Evolutionary conservation across 352 stramenopile genomes (phyloP), one percentile per base, ranked within the genome.

Genomic region (Peronospora belbahrii): DNA sequence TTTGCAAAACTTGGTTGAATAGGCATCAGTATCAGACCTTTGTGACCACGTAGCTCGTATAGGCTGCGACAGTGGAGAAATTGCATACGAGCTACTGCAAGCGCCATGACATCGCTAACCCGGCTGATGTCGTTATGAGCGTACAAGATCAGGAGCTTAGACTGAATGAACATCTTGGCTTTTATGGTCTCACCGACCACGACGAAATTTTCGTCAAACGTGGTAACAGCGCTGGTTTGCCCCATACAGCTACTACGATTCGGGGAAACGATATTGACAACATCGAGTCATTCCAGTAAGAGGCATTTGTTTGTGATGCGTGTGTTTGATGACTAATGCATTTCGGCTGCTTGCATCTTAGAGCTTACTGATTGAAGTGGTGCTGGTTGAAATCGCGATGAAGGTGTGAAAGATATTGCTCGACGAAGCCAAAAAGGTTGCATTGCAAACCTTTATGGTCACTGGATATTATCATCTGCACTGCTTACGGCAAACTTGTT

Each of bases 161-260:
- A 1, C 38, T 88, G 8, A 47, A 48, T 22, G 56, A 85, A 43
- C 67, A 42, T 0, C 56, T 88, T 6, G 68, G 71, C 30, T 62
- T 38, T 38, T 79, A 83, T 42, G 65, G 63, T 2, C 54, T 88
- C 20, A 59, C 72, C 0, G 65, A 85, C 25, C 50, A 66, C 20
- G 77, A 88, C 30, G 77, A 83, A n/a, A 76, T 88, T 37, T 65
- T 48, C 0, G 77, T 88, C 4, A 57, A 60, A 53, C 52, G 85
- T 17, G 52, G 52, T 13, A 75, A 69, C 22, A 55, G 30, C 3
- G 67, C 71, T 3, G 56, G 66, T 15, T 31, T 64, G 7, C 13
- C 19, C 2, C 35, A 52, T 1, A 52, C 65, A 3, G 69, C 85
- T 25, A 44, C 43, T 85, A 13, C 71, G 74, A 40, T 83, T 70